These are phyloP conservation scores for Sporisorium reilianum DNA, from an alignment of 1,284 basidiomycete genomes.

Conservation along the genomic window DNA sequence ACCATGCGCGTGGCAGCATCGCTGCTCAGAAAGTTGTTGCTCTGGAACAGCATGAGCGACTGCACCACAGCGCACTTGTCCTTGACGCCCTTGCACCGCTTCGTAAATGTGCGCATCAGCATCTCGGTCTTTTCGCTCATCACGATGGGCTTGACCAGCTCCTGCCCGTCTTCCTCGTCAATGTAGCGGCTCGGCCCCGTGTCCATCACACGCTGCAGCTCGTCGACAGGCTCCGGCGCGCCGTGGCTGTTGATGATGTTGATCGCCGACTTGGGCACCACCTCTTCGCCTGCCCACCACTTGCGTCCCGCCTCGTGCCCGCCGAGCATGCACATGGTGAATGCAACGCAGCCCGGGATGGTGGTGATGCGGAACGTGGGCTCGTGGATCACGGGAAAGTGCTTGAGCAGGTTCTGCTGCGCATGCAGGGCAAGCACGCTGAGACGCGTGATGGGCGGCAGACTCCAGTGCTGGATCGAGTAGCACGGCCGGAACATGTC, in stretches of 20 bases:
- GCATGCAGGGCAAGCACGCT: conserved; percentile 60
- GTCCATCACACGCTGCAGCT: conserved; percentile 16
- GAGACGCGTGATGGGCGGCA: conserved; percentile 57
- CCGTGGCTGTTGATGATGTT: conserved; percentile 37
- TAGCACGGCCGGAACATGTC: conserved; percentile 60
- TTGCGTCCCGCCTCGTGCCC: conserved; percentile 56
- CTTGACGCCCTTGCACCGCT: conserved; percentile 48
- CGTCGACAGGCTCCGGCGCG: conserved; percentile 7
- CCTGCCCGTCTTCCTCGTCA: conserved; percentile 61
- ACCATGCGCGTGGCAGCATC: conserved; percentile 46
- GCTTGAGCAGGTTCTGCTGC: conserved; percentile 62
- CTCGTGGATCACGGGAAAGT: conserved; percentile 61
- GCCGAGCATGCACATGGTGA: conserved; percentile 61
- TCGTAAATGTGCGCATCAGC: conserved; percentile 57
- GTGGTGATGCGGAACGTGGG: conserved; percentile 63
- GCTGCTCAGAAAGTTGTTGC: conserved; percentile 57
- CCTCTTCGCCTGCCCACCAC: conserved; percentile 64
- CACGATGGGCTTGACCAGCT: conserved; percentile 61
- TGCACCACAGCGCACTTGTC: conserved; percentile 62
- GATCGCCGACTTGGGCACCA: conserved; percentile 47
- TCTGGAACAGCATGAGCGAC: conserved; percentile 55
- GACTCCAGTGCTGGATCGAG: conserved; percentile 56
- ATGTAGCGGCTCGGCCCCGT: conserved; percentile 24
- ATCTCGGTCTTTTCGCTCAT: conserved; percentile 61
- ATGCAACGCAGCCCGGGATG: conserved; percentile 58